Base-by-base conservation (phyloP, 1,284 basidiomycete genomes). In the Ceratobasidium theobromae region DNA sequence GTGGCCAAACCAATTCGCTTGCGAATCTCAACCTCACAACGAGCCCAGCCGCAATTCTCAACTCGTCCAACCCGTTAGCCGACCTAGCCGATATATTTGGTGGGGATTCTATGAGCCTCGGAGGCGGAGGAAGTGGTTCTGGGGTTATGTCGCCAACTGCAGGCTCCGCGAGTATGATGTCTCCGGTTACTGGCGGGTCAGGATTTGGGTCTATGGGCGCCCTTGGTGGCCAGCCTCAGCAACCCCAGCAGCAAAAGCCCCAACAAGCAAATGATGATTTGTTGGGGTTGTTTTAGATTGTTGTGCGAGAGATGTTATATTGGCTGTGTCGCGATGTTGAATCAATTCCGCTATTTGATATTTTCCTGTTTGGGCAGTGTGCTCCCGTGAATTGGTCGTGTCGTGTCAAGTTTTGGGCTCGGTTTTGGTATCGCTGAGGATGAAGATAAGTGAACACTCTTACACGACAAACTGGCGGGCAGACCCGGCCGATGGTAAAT, bases 21-120 rank as follows among this genome's bases (percentile, higher is more conserved):
- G 86, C 88, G 85, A n/a, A 86, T 84, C 38, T 90, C 87, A 38
- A 82, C 81, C 60, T 64, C 23, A 64, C 68, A 6, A 60, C 70
- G 6, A 53, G 68, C 16, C 55, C 65, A 32, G 58, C 69, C 21
- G 68, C 65, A 3, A 64, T 69, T 23, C 71, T 72, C 45, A 65
- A 71, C 1, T 70, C 77, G n/a, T 73, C 75, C 68, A 96, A 96
- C 75, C 94, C 94, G 1, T 81, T 96, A 46, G 94, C 96, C 77
- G 93, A 93, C 75, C 81, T 95, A 9, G 92, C 94, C 30, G 93
- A 91, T 14, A 89, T 95, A 70, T 95, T 95, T 76, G 90, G 90
- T 21, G 40, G 60, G 16, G 53, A 55, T 18, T 55, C 53, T 12
- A 55, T 66, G 53, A 66, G 53, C 16, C 65, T 58, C 12, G 28